These are phyloP conservation scores for Ustilago tritici DNA, from an alignment of 1,284 basidiomycete species.

Conservation along the genomic window DNA sequence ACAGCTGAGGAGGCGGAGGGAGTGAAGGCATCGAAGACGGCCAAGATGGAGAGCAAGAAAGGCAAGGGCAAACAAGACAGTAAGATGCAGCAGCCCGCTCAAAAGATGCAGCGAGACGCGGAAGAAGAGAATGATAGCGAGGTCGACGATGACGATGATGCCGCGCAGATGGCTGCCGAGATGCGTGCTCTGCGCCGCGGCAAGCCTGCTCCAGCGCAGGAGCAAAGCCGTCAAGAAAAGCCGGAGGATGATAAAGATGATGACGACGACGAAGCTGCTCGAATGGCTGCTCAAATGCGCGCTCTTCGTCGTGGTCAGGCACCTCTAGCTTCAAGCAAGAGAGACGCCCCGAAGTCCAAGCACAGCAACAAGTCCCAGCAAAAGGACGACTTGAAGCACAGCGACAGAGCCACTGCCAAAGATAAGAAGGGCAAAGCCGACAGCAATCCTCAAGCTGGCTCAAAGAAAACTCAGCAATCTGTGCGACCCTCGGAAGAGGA, in stretches of 20 bases:
- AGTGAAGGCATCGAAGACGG: neutral
- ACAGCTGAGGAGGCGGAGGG: slow-evolving; percentile 13
- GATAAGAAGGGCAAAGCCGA: slow-evolving; percentile 5
- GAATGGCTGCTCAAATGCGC: slow-evolving; percentile 44
- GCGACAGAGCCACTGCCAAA: neutral
- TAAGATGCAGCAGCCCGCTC: slow-evolving; percentile 1
- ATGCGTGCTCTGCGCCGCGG: slow-evolving; percentile 34
- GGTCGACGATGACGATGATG: slow-evolving; percentile 39
- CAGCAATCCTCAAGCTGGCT: neutral
- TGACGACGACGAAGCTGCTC: slow-evolving; percentile 38
- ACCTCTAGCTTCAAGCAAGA: slow-evolving; percentile 7
- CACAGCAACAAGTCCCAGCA: slow-evolving; percentile 7
- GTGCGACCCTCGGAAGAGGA: slow-evolving; percentile 6
- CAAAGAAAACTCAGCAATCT: neutral
- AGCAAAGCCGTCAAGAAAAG: slow-evolving; percentile 4
- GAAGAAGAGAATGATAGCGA: slow-evolving; percentile 3
- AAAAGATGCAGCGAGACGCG: neutral
- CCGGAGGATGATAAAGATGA: slow-evolving; percentile 15
- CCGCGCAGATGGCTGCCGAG: slow-evolving; percentile 36
- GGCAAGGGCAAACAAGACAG: neutral
- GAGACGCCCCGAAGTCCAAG: slow-evolving; percentile 15
- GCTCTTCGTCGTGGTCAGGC: slow-evolving; percentile 31
- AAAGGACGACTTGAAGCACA: neutral
- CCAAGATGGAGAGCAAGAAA: slow-evolving; percentile 1
- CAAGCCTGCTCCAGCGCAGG: slow-evolving; percentile 9